Evolutionary conservation across 2,329 filamentous ascomycete species (phyloP), one percentile per base, ranked within the genome.

Genomic region (Leptographium flavum): DNA sequence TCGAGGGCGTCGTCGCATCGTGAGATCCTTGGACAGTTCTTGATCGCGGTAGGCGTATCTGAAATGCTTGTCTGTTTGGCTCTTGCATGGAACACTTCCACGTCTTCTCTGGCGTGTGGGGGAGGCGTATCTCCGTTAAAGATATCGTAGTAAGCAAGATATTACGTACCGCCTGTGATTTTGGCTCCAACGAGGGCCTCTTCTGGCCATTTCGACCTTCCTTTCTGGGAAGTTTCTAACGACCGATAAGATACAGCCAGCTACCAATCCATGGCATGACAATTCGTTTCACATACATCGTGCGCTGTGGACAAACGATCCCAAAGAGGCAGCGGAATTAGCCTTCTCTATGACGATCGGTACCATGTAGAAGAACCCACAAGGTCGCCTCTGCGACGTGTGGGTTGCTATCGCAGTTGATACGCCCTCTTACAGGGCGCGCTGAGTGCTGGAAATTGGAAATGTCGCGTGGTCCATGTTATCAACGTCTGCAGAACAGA

Each of bases 191-290:
- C n/a, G n/a, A n/a, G n/a, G n/a, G n/a, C n/a, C n/a, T n/a, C n/a
- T n/a, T 10, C 27, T 30, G 23, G 15, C 31, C 14, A 17, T 14
- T 37, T 25, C 25, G 33, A 49, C 47, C 47, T 49, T 49, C 47
- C 47, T 47, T 49, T 49, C 45, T 47, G 35, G 47, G 47, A 25
- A 31, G n/a, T 31, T 41, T n/a, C 6, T 19, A 10, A 17, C 37
- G 37, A 39, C 27, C 19, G 39, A 41, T 41, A 41, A 41, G 39
- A 39, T 39, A 41, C 13, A 10, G 9, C 5, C 5, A 7, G 25
- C 4, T 25, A 13, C 21, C 30, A 42, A 28, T 33, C 22, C 22
- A 25, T 6, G 10, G 17, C 25, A 35, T 25, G 40, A 33, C 40
- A 33, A 35, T 42, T n/a, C 9, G 17, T 42, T 42, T 42, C 30